These are phyloP conservation scores for Leccinum subgranulosum DNA, from an alignment of 768 basidiomycete genomes.

Conservation along the genomic window DNA sequence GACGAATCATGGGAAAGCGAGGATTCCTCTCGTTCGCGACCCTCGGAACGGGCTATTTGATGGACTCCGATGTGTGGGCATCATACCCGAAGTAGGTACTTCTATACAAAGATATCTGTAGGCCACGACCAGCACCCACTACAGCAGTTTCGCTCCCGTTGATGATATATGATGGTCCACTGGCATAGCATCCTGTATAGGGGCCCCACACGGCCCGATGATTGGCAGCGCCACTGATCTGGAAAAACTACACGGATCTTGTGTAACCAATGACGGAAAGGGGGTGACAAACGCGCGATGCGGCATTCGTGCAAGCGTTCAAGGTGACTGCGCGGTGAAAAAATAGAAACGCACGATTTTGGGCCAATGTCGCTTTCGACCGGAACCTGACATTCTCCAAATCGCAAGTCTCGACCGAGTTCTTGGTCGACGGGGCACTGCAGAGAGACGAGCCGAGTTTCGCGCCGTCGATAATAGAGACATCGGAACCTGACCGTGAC, in stretches of 20 bases:
- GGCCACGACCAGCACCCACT: neutral
- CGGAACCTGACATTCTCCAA: constrained; percentile 84
- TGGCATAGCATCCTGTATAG: neutral
- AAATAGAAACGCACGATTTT: constrained; percentile 40
- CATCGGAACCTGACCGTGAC: no score
- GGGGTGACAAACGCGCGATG: constrained; percentile 89
- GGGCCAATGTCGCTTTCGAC: constrained; percentile 74
- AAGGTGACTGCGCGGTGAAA: neutral
- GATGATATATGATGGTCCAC: neutral
- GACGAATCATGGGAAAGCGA: neutral
- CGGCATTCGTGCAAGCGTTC: constrained; percentile 73
- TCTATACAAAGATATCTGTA: neutral
- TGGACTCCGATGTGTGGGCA: neutral
- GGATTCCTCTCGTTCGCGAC: neutral
- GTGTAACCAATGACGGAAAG: constrained; percentile 48
- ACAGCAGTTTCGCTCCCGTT: neutral
- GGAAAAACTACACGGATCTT: no score
- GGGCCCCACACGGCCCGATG: neutral
- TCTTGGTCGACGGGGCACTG: constrained; percentile 25
- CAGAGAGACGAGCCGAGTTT: no score
- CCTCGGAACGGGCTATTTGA: neutral
- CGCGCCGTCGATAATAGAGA: no score
- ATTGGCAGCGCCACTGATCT: neutral
- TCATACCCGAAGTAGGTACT: neutral
- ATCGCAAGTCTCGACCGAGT: constrained; percentile 60